phyloP scores from a whole-genome alignment of 164 flowering plant genomes.

The grape (Vitis vinifera) region ASM3070453v1 NC_081809.1:871001-871500 shows the following conservation, averaged over 20 bases:
- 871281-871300: conserved; percentile 41
- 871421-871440: too few relatives aligned
- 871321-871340: conserved; percentile 46
- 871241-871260: conserved; percentile 56
- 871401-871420: too few relatives aligned
- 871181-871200: conserved; percentile 48
- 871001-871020: conserved; percentile 77
- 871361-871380: conserved; percentile 56
- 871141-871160: conserved; percentile 61
- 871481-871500: too few relatives aligned
- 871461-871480: too few relatives aligned
- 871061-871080: conserved; percentile 65
- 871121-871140: conserved; percentile 55
- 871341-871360: conserved; percentile 62
- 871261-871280: conserved; percentile 42
- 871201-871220: conserved; percentile 63
- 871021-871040: conserved; percentile 84
- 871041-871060: conserved; percentile 63
- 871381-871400: conserved; percentile 15
- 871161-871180: conserved; percentile 65
- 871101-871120: conserved; percentile 65
- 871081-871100: conserved; percentile 68
- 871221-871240: conserved; percentile 71
- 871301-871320: conserved; percentile 46
- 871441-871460: too few relatives aligned